Base-by-base conservation (phyloP, 1,284 basidiomycete species). In the Pseudozyma hubeiensis region DNA sequence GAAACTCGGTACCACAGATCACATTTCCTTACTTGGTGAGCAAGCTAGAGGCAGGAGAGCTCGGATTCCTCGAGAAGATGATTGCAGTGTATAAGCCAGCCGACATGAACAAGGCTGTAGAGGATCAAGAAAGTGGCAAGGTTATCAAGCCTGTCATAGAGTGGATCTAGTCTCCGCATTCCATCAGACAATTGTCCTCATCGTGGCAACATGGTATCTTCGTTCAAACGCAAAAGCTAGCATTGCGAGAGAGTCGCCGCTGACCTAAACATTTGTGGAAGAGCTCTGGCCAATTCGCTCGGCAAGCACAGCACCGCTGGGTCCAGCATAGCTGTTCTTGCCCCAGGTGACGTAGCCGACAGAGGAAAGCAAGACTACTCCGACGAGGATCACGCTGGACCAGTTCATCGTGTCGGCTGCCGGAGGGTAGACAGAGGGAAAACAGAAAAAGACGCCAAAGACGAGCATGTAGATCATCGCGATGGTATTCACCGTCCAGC, bases 111-210 rank as follows among this genome's bases (percentile, higher is more conserved):
- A 34, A 40, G 13, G 65, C 65, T 8, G 53, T 72, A 7, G 24
- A 49, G 16, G 69, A 72, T 35, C 51, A 57, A 33, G 63, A 69
- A 39, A 51, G 45, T 34, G 69, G 69, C 33, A 52, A 59, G 31
- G 67, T 70, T 9, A 67, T 72, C 69, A 72, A 72, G 53, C 65
- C 69, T 5, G 69, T 72, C 40, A 72, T 72, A n/a, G 69, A 55
- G 17, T 72, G 69, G 69, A 11, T 13, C 35, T 64, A 37, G 35
- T 9, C 35, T 24, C 24, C 24, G 24, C 24, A 24, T 4, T 24
- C 24, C 24, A 24, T 24, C 24, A 24, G 24, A 24, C 24, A 2
- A 24, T 24, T 24, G 1, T 24, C 24, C 24, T 24, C 24, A 24
- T 24, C 4, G 24, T 24, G 4, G 24, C 24, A 4, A 24, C 24